A percentile compares a stretch with the other conserved stretches of the same genome.
Evolutionary conservation across 805 yeast species (phyloP).

Genomic region (Candida pini): DNA sequence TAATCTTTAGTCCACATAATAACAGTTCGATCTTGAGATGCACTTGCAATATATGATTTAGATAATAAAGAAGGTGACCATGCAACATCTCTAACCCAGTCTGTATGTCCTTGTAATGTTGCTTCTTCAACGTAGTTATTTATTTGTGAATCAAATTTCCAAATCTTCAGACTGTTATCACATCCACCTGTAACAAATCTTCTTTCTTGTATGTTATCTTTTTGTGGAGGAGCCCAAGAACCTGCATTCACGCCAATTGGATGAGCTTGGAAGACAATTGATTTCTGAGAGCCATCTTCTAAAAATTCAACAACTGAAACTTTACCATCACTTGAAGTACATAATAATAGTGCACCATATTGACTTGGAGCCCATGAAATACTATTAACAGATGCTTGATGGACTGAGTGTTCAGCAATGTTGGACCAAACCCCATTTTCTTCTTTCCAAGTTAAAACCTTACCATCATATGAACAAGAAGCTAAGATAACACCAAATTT

Average conservation of each 20-base stretch:
- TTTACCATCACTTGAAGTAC: conserved; percentile 90
- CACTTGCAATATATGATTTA: conserved; percentile 88
- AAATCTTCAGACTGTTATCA: conserved; percentile 87
- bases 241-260: conserved; percentile 92
- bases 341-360: conserved; percentile 84
- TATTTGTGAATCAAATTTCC: conserved; percentile 60
- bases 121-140: conserved; percentile 68
- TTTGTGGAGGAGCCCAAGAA: conserved; percentile 79
- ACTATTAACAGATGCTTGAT: conserved; percentile 91
- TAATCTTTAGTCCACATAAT: conserved; percentile 83
- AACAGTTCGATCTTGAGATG: conserved; percentile 94
- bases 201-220: conserved; percentile 41
- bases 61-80: conserved; percentile 93
- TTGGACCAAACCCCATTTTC: conserved; percentile 84
- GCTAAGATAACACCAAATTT: conserved; percentile 94
- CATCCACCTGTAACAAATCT: conserved; percentile 93
- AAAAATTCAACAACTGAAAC: conserved; percentile 87
- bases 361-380: conserved; percentile 98
- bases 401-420: conserved; percentile 81
- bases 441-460: conserved; percentile 91
- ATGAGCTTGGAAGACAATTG: conserved; percentile 70
- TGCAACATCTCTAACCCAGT: conserved; percentile 98
- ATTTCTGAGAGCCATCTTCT: conserved; percentile 77
- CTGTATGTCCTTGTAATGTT: conserved; percentile 82
- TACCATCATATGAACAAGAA: conserved; percentile 92